Conservation (phyloP, 1,139 yeast species). For the Wickerhamomyces sp. region DNA sequence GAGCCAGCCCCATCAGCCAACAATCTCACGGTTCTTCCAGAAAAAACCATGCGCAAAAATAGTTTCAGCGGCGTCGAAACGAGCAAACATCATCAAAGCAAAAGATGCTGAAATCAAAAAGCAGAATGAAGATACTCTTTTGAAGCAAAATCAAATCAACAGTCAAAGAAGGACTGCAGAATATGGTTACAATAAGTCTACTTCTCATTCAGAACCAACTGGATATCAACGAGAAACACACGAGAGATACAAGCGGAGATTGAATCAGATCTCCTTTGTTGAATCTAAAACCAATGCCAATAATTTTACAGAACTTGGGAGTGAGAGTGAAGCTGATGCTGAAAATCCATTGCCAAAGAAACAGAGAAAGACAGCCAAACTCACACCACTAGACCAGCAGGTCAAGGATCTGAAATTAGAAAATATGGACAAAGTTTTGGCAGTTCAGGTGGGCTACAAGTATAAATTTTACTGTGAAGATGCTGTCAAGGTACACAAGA, state of each 20-base stretch:
- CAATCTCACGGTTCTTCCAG: slow-evolving; percentile 10
- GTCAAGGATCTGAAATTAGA: slow-evolving; percentile 55
- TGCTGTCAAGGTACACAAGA: slow-evolving; percentile 62
- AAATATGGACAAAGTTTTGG: slow-evolving; percentile 63
- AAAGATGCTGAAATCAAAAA: too few relatives aligned
- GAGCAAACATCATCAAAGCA: not conserved
- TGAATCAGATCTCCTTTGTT: slow-evolving; percentile 3
- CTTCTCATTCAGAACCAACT: too few relatives aligned
- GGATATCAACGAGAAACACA: slow-evolving; percentile 1
- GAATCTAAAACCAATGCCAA: not conserved
- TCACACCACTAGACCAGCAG: slow-evolving; percentile 82
- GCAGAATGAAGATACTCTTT: not conserved
- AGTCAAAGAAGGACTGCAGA: not conserved
- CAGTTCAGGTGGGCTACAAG: slow-evolving; percentile 88
- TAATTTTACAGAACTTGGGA: slow-evolving; percentile 4
- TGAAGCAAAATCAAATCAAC: not conserved
- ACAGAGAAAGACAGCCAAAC: slow-evolving; percentile 20
- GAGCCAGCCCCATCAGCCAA: slow-evolving; percentile 4
- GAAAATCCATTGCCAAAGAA: slow-evolving; percentile 9
- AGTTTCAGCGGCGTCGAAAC: not conserved
- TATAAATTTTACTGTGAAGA: slow-evolving; percentile 83
- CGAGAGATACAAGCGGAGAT: slow-evolving; percentile 4
- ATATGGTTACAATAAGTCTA: not conserved
- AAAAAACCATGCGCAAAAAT: not conserved
- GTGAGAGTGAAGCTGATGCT: slow-evolving; percentile 1